A percentile compares a stretch with the other conserved stretches of the same genome.
Conservation (phyloP, 2,329 filamentous ascomycete species). For the Epichloe festucae region DNA sequence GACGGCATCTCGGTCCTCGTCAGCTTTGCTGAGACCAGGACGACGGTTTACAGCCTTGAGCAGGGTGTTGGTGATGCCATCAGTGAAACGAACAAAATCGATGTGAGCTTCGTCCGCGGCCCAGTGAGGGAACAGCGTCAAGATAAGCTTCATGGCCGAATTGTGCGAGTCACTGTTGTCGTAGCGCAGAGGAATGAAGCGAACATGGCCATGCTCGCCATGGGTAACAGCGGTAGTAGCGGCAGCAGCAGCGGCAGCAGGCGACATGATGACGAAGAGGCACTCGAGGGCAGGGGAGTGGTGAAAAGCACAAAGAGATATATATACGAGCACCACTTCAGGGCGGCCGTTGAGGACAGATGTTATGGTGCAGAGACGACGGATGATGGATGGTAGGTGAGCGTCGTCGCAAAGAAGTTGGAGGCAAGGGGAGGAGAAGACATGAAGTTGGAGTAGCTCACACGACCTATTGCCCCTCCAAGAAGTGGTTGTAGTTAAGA, state of each 20-base stretch:
- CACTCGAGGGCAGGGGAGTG: background rate
- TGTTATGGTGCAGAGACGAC: background rate
- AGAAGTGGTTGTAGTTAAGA: constrained; percentile 7
- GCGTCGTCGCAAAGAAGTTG: background rate
- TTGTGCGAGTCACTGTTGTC: constrained; percentile 62
- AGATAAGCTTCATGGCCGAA: constrained; percentile 68
- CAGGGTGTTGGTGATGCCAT: constrained; percentile 94
- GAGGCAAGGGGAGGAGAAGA: background rate
- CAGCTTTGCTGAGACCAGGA: constrained; percentile 51
- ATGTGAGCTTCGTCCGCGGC: constrained; percentile 57
- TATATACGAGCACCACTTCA: background rate
- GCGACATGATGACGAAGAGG: constrained; percentile 17
- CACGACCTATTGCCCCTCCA: constrained; percentile 28
- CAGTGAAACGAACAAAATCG: constrained; percentile 83
- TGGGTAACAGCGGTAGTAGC: too few species aligned
- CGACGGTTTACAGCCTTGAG: constrained; percentile 63
- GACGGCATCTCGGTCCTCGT: constrained; percentile 73
- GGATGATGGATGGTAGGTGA: constrained; percentile 2
- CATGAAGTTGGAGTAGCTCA: constrained; percentile 16
- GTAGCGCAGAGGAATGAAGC: constrained; percentile 64
- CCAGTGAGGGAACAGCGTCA: constrained; percentile 77
- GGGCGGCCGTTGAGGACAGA: background rate
- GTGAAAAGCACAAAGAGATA: background rate
- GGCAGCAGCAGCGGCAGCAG: constrained; percentile 14
- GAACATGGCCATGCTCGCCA: constrained; percentile 30